A percentile compares a stretch with the other conserved stretches of the same genome.
These are phyloP conservation scores for Epithemia pelagica DNA, from an alignment of 108 stramenopile genomes.

Conservation along the genomic window DNA sequence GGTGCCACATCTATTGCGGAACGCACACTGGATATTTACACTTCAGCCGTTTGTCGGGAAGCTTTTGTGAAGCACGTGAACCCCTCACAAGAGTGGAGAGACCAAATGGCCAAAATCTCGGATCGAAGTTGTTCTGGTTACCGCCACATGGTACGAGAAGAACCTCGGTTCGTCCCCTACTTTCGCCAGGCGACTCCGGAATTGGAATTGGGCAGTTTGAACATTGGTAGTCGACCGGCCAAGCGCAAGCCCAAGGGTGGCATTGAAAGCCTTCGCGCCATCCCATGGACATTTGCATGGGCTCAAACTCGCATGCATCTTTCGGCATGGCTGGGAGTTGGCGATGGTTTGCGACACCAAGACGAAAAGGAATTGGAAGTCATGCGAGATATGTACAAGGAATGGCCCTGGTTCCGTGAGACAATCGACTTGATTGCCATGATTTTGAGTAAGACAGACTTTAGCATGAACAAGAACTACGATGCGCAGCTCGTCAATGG, in stretches of 20 bases:
- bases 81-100: constrained; percentile 72
- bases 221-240: constrained; percentile 92
- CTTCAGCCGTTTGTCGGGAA: constrained; percentile 88
- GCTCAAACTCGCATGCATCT: constrained; percentile 91
- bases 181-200: constrained; percentile 98
- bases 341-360: constrained; percentile 61
- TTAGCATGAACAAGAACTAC: constrained; percentile 86
- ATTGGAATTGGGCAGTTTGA: constrained; percentile 82
- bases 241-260: constrained; percentile 96
- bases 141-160: constrained; percentile 77
- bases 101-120: constrained; percentile 78
- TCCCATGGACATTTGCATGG: constrained; percentile 99
- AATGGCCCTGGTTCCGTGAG: constrained; percentile 95
- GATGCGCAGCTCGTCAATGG: constrained; percentile 80
- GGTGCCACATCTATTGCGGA: constrained; percentile 84
- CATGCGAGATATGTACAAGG: constrained; percentile 83
- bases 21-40: constrained; percentile 92
- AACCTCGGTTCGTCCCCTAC: constrained; percentile 93
- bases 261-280: constrained; percentile 92
- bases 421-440: constrained; percentile 91
- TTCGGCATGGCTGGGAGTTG: constrained; percentile 97
- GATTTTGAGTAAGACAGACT: constrained; percentile 93
- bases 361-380: constrained; percentile 39
- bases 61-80: constrained; percentile 58
- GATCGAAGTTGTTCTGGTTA: constrained; percentile 77